These are phyloP conservation scores for Tolypocladium album DNA, from an alignment of 2,329 filamentous ascomycete genomes.

Conservation along the genomic window DNA sequence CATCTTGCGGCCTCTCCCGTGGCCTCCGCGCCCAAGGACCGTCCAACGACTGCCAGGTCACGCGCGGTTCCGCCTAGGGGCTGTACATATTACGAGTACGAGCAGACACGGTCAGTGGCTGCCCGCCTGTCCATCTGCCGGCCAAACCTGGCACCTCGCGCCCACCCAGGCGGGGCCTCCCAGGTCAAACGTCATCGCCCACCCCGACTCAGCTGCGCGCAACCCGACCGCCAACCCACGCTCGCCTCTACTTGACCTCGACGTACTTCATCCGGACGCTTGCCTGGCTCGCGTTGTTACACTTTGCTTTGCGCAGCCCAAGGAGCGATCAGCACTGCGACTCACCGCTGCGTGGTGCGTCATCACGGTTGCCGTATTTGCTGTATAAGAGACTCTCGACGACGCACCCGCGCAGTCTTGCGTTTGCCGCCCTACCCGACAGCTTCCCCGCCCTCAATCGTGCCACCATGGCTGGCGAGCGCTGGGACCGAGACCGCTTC, in stretches of 20 bases:
- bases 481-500: slow-evolving; percentile 47
- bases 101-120: too few species aligned
- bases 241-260: not conserved
- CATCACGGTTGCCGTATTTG: not conserved
- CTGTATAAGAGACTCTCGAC: not conserved
- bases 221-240: not conserved
- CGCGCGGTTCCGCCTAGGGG: not conserved
- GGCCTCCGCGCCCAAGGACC: not conserved
- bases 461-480: slow-evolving; percentile 19
- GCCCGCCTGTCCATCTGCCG: slow-evolving; percentile 1
- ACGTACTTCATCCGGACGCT: not conserved
- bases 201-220: not conserved
- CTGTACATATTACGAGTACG: too few species aligned
- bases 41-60: not conserved
- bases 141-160: slow-evolving; percentile 2
- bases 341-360: not conserved
- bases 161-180: not conserved
- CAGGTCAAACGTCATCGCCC: slow-evolving; percentile 6
- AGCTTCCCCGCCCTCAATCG: not conserved
- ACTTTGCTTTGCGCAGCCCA: not conserved
- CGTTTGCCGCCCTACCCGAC: not conserved
- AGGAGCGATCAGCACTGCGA: not conserved
- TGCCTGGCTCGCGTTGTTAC: not conserved
- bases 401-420: not conserved
- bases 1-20: not conserved